Base-by-base conservation (phyloP, 345 rosid genomes). In the Eucalyptus regnans region DNA sequence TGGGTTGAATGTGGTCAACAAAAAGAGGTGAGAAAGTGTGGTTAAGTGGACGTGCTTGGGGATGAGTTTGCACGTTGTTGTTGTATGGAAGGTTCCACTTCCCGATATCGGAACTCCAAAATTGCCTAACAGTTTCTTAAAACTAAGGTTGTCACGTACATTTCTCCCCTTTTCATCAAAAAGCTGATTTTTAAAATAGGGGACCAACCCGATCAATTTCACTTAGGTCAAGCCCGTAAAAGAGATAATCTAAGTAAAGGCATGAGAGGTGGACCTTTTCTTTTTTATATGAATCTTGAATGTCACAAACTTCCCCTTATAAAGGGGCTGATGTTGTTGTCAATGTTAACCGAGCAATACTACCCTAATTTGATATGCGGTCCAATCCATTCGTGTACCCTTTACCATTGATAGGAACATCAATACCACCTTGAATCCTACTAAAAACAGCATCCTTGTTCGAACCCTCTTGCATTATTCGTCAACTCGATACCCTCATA, bases 241-340 rank as follows among this genome's bases (percentile, higher is more conserved):
- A 64, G 18, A 7, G 8, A n/a, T n/a, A 4, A 64, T 29, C 37
- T 64, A 14, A 64, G 18, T 64, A 14, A 64, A 4, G 9, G 37
- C n/a, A n/a, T 37, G n/a, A n/a, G 18, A 64, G 76, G 76, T 64
- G 76, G 10, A n/a, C 8, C n/a, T 64, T 14, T n/a, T 64, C 33
- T 12, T 27, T 29, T 29, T 5, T 5, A 64, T 64, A 29, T 64
- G 37, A 64, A 64, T 27, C 18, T 64, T n/a, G 3, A 64, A 29
- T 12, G 10, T 64, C 0, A 15, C 37, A 64, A 64, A n/a, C 76
- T n/a, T 31, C 76, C 37, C 9, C 5, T 64, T 15, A 2, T n/a
- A 13, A 64, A 0, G 18, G 37, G 20, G 2, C 10, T 29, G 1
- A n/a, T 0, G 9, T 64, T 64, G 20, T 64, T n/a, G 17, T n/a